Conservation (phyloP, 345 rosid species). For the Eutrema heterophyllum region DNA sequence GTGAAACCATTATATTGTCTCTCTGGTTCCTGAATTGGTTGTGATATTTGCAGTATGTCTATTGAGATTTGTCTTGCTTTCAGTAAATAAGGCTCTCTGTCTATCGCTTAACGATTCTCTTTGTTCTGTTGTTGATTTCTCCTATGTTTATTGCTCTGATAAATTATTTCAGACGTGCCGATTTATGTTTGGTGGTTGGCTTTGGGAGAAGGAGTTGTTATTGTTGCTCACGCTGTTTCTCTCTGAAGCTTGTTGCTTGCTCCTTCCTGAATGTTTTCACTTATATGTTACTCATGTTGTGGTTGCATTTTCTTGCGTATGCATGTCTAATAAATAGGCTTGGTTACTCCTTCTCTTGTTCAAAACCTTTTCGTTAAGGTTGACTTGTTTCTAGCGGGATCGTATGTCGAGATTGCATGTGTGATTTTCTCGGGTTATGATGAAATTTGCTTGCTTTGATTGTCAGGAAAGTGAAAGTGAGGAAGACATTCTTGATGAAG, state of each 20-base stretch:
- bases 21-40: neutral
- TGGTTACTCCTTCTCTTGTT: neutral
- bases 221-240: neutral
- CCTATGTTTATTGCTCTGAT: neutral
- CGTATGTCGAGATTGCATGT: neutral
- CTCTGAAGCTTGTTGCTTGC: neutral
- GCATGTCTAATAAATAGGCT: neutral
- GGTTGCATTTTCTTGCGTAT: neutral
- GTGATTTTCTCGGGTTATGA: neutral
- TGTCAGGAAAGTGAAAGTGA: constrained; percentile 85
- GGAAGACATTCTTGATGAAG: constrained; percentile 71
- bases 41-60: neutral
- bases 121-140: neutral
- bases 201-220: neutral
- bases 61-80: neutral
- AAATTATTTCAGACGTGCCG: neutral
- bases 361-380: neutral
- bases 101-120: neutral
- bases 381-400: neutral
- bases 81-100: neutral
- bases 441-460: constrained; percentile 4
- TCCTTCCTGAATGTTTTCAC: neutral
- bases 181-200: neutral
- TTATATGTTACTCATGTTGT: neutral
- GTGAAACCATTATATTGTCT: neutral